Base-by-base conservation (phyloP, 2,329 filamentous ascomycete species). In the Fusarium sterilihyphosum region DNA sequence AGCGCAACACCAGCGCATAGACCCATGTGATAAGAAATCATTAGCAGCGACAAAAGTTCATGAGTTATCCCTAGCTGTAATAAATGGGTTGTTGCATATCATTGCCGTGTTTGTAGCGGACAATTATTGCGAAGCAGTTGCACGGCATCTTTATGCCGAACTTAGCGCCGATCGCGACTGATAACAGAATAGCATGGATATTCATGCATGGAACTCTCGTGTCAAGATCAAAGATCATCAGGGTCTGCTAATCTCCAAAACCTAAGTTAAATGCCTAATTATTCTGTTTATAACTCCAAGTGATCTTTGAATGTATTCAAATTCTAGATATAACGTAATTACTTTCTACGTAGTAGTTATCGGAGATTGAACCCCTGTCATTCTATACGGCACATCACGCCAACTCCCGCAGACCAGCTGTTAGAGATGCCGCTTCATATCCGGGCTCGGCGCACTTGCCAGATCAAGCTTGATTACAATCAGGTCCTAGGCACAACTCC, bases 71-170 rank as follows among this genome's bases (percentile, higher is more conserved):
- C 52, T 2, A 41, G 46, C 4, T 35, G 5, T 2, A 33, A 20
- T 33, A 44, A 24, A 44, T 33, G 26, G 35, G 33, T 40, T 47
- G 33, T 1, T 31, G 61, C 54, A 49, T 10, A 64, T 64, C 61
- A 64, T 60, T 64, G 38, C 61, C 54, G 22, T 26, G 35, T 64
- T 61, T 1, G 61, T 35, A 35, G 29, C 14, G 17, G 35, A 33
- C 26, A n/a, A 16, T 35, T 59, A 17, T 12, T 41, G 29, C 20
- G 22, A 41, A 56, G 35, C 8, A 41, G 52, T 29, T 56, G 52
- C 54, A 64, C 61, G 61, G 61, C 61, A 64, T 60, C n/a, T 61
- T 49, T 49, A 46, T 64, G 61, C 61, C 61, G 60, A 62, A 33
- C 10, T 33, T 38, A 62, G 44, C 43, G 44, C 50, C 50, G 33